phyloP scores from a whole-genome alignment of 2,329 filamentous ascomycete genomes.

The Verticillium tricorpus region DNA sequence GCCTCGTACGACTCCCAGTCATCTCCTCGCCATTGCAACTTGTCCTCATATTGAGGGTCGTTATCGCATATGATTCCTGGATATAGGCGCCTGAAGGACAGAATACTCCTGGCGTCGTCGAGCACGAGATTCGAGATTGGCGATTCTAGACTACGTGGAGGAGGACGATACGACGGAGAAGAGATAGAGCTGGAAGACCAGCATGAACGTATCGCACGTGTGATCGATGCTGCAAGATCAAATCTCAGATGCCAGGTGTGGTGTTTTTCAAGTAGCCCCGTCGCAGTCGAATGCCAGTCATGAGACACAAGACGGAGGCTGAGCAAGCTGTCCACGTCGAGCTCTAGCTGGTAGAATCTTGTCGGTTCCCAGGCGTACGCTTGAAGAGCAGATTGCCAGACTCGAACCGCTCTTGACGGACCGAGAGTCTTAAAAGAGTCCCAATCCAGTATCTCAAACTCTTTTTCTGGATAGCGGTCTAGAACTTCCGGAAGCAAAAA shows the following conservation, averaged over 20 bases:
- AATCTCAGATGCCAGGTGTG: conserved; percentile 1
- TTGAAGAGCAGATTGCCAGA: neutral
- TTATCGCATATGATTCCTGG: neutral
- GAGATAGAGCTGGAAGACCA: too few species aligned
- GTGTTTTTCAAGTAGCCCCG: neutral
- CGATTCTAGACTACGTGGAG: neutral
- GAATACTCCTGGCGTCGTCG: neutral
- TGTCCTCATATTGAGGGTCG: neutral
- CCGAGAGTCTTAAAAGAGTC: neutral
- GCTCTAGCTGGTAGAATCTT: neutral
- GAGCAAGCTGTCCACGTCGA: neutral
- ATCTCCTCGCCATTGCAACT: neutral
- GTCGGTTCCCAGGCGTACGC: neutral
- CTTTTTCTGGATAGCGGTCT: neutral
- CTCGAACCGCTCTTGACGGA: neutral
- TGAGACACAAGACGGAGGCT: neutral
- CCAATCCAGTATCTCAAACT: neutral
- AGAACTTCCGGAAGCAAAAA: neutral
- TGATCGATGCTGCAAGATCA: neutral
- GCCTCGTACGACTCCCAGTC: neutral
- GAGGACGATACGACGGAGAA: too few species aligned
- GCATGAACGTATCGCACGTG: neutral
- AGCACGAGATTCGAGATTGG: neutral
- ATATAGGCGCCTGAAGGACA: neutral
- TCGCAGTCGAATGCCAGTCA: neutral